phyloP scores from a whole-genome alignment of 176 grass and related monocot species.

The Ananas comosus region DNA sequence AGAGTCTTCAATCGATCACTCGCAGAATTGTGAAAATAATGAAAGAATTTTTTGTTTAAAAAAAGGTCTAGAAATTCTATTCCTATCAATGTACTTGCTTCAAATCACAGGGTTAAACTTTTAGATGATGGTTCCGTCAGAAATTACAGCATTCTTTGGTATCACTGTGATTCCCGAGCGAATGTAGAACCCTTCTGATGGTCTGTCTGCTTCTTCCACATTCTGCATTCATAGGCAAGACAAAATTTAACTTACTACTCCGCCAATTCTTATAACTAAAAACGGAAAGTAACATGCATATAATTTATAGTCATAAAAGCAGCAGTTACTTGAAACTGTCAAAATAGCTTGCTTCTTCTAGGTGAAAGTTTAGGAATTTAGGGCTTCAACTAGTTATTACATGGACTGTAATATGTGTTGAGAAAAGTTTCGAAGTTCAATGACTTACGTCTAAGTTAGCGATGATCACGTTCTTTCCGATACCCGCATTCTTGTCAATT shows the following conservation, averaged over 20 bases:
- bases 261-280: too few relatives aligned
- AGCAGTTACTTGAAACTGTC: too few relatives aligned
- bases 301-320: too few relatives aligned
- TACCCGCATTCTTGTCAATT: slow-evolving; percentile 77
- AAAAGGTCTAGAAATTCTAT: not conserved
- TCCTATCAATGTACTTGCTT: not conserved
- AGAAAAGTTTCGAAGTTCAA: too few relatives aligned
- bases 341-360: too few relatives aligned
- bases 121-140: slow-evolving; percentile 3
- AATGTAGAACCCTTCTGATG: slow-evolving; percentile 10
- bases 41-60: not conserved
- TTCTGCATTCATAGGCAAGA: not conserved
- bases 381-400: too few relatives aligned
- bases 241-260: not conserved
- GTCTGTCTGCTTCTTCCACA: slow-evolving; percentile 10
- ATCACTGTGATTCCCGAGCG: slow-evolving; percentile 8
- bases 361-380: too few relatives aligned
- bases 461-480: slow-evolving; percentile 64
- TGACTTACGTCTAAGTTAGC: slow-evolving; percentile 46
- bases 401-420: too few relatives aligned
- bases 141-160: slow-evolving; percentile 5
- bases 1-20: not conserved
- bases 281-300: too few relatives aligned
- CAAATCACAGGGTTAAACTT: not conserved
- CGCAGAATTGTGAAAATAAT: not conserved